Conservation (phyloP, 106 monocot genomes). For the Dendrobium chrysotoxum region DNA sequence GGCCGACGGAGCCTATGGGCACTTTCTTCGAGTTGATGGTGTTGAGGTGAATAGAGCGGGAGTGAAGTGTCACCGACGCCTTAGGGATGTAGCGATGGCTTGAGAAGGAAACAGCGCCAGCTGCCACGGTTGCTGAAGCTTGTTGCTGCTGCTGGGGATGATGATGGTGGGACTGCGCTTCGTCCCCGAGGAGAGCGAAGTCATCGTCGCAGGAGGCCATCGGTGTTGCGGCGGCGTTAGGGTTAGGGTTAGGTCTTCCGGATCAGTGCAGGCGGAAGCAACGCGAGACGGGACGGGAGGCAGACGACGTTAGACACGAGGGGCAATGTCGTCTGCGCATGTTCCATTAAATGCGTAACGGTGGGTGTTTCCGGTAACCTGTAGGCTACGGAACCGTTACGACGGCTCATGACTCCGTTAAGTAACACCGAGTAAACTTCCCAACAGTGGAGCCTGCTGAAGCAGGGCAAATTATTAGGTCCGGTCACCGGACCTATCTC, state of each 20-base stretch:
- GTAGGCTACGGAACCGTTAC: slow-evolving; percentile 9
- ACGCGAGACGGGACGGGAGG: slow-evolving; percentile 31
- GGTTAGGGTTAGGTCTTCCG: slow-evolving; percentile 57
- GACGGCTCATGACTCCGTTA: slow-evolving; percentile 22
- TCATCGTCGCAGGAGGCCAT: slow-evolving; percentile 75
- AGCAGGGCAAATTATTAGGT: too few species aligned
- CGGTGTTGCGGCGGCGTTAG: slow-evolving; percentile 40
- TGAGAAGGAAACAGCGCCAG: slow-evolving; percentile 9
- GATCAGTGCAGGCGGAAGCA: slow-evolving; percentile 18
- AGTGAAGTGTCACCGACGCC: slow-evolving; percentile 8
- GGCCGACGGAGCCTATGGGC: background rate
- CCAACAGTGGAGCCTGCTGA: too few species aligned
- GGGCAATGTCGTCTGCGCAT: background rate
- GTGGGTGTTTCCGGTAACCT: background rate
- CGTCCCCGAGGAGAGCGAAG: slow-evolving; percentile 62
- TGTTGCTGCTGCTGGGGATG: slow-evolving; percentile 22
- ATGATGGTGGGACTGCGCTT: slow-evolving; percentile 18
- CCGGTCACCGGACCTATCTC: too few species aligned
- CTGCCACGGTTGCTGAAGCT: slow-evolving; percentile 7
- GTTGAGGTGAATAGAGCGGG: slow-evolving; percentile 1
- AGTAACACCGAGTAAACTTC: background rate
- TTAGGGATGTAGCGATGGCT: slow-evolving; percentile 10
- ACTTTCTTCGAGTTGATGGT: slow-evolving; percentile 19
- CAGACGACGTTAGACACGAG: slow-evolving; percentile 49
- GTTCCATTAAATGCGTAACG: slow-evolving; percentile 17